These are phyloP conservation scores for Pyronema domesticum DNA, from an alignment of 495 filamentous ascomycete genomes.

Conservation along the genomic window DNA sequence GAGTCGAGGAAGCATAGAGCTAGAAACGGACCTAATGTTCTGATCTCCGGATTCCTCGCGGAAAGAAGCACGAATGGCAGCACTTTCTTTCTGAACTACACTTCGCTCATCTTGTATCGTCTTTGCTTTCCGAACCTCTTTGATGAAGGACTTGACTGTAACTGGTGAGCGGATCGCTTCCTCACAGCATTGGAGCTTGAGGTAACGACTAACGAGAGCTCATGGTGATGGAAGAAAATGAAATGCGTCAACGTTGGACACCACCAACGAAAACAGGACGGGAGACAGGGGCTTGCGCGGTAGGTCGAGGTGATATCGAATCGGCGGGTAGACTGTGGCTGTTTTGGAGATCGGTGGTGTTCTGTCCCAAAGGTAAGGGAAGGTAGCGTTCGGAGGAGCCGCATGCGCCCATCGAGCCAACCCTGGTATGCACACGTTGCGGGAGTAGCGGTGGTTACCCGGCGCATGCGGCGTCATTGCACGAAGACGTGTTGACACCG, in stretches of 20 bases:
- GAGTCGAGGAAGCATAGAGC: background rate
- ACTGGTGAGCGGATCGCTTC: slow-evolving; percentile 11
- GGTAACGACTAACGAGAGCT: slow-evolving; percentile 41
- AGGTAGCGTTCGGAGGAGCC: no score
- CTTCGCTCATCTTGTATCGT: slow-evolving; percentile 96
- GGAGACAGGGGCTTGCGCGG: background rate
- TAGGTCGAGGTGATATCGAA: background rate
- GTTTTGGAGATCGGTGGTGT: background rate
- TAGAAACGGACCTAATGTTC: slow-evolving; percentile 50
- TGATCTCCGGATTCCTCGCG: slow-evolving; percentile 89
- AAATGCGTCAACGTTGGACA: background rate
- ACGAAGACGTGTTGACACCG: no score
- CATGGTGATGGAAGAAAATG: slow-evolving; percentile 34
- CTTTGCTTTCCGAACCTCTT: slow-evolving; percentile 93
- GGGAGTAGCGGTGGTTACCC: no score
- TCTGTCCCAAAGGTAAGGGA: no score
- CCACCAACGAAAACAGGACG: background rate
- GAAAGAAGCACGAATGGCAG: slow-evolving; percentile 89
- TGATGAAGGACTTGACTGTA: slow-evolving; percentile 97
- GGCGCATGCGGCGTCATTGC: no score
- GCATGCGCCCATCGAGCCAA: no score
- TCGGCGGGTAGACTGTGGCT: background rate
- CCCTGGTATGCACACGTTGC: no score
- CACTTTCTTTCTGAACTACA: slow-evolving; percentile 97
- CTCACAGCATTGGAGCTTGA: slow-evolving; percentile 1